Percentiles rank a stretch among this genome's conserved stretches.
Evolutionary conservation across 2,329 filamentous ascomycete species (phyloP).

Genomic region (Penicillium sp.): DNA sequence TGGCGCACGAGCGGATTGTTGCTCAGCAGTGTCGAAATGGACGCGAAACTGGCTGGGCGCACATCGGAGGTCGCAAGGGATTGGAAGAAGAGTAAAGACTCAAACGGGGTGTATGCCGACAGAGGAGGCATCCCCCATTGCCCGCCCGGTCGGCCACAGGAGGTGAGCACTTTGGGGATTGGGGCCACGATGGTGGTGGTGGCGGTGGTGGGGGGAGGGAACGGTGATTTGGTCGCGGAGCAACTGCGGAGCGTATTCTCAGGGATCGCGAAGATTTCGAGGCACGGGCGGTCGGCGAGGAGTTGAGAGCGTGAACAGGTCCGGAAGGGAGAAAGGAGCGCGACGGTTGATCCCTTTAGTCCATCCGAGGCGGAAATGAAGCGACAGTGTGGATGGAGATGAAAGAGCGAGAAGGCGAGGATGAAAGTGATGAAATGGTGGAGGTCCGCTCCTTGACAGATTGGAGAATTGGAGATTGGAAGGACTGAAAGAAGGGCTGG

Average conservation of each 20-base stretch:
- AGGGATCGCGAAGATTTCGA: constrained; percentile 11
- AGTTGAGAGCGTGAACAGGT: background rate
- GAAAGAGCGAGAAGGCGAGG: background rate
- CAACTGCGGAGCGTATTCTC: constrained; percentile 10
- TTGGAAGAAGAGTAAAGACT: constrained; percentile 83
- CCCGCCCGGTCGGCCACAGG: constrained; percentile 41
- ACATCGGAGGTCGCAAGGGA: constrained; percentile 70
- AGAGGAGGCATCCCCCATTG: constrained; percentile 59
- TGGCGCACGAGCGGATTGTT: constrained; percentile 72
- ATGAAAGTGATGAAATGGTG: background rate
- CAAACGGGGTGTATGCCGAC: constrained; percentile 77
- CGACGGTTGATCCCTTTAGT: constrained; percentile 1
- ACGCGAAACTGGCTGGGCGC: constrained; percentile 65
- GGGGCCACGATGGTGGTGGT: constrained; percentile 38
- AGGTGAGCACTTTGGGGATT: constrained; percentile 34
- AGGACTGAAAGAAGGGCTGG: background rate
- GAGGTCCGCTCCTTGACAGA: background rate
- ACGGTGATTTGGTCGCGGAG: background rate
- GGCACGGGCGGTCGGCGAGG: background rate
- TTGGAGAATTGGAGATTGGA: background rate
- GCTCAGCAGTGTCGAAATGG: constrained; percentile 73
- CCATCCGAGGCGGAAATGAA: background rate
- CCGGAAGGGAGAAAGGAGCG: background rate
- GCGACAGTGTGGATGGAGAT: background rate
- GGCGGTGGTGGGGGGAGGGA: background rate